Base-by-base conservation (phyloP, 2,329 filamentous ascomycete species). In the Leptodontidium sp. region DNA sequence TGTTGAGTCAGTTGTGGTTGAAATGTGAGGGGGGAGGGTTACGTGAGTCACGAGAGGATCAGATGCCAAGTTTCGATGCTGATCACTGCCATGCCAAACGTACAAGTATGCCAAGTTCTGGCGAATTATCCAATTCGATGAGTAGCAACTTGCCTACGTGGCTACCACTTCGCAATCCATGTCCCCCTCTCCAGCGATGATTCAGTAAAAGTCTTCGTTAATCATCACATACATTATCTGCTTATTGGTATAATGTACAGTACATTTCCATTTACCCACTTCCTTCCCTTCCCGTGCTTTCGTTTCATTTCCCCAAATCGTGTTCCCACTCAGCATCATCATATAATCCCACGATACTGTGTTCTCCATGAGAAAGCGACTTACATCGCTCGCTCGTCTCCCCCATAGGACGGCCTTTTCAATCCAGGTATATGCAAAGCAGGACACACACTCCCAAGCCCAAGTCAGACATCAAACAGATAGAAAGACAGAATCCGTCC, bases 201-300 rank as follows among this genome's bases (percentile, higher is more conserved):
- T n/a, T 47, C n/a, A 40, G 38, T 47, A 47, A 47, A 45, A 47
- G n/a, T 21, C 6, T 59, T 59, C 38, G 57, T 59, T 2, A 43
- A 26, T 59, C 57, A 35, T 59, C n/a, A 59, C 9, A 43, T 59
- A 59, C 35, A 59, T 59, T 55, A n/a, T 55, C 26, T 55, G 21
- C 24, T 32, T 3, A 21, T 21, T 26, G 24, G 11, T 24, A 11
- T 14, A 45, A 26, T 59, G 38, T 59, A 59, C 38, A 45, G 38
- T 59, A 59, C 38, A 45, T 59, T n/a, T 32, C 29, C 32, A 11
- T 58, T n/a, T 15, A 14, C 15, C 9, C 4, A 2, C 7, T 38
- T 11, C 3, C 53, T 35, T 11, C 21, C 17, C 53, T 21, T 14
- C 53, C 29, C n/a, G 17, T 1, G 7, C 21, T 21, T 21, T n/a